Base-by-base conservation (phyloP, 2,329 filamentous ascomycete genomes). In the Helotiales sp. region DNA sequence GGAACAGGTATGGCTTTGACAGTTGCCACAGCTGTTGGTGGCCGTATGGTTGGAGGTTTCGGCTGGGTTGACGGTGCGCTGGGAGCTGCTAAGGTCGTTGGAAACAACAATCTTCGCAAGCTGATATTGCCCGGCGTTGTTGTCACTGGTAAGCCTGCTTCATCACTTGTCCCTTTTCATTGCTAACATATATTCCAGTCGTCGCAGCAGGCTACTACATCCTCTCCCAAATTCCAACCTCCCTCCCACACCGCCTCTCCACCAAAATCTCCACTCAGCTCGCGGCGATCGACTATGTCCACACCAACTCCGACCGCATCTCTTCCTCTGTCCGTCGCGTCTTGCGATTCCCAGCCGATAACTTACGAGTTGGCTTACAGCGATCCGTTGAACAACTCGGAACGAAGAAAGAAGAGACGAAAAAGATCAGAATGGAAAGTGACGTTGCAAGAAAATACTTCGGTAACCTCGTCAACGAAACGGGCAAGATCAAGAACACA, bases 1-100 rank as follows among this genome's bases (percentile, higher is more conserved):
- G 91, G 93, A 36, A 96, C 93, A 2, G 90, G 95, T 63, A 93
- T 99, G 88, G 95, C 93, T 5, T 81, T 99, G 70, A 99, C 95
- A 1, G 83, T 96, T 33, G 90, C 90, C 9, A 93, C 91, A 56
- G 91, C 96, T 1, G 79, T 98, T 4, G 91, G 93, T 56, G 85
- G 89, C 49, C 84, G 91, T 48, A 81, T 95, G 69, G 78, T 99
- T 36, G 91, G 93, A 59, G 89, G 92, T 61, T 86, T 89, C 66
- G 87, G 89, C 51, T 98, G 93, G 92, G 78, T 97, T 66, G 93
- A 98, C 71, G 90, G 93, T 62, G 88, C 90, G 1, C 74, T 97
- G 52, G 90, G 89, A 61, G 90, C 89, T 7, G 87, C 85, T n/a
- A 91, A 88, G 67, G 76, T 98, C 40, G 75, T 97, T 60, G 89